These are phyloP conservation scores for Ogataea degrootiae DNA, from an alignment of 805 yeast species.

Conservation along the genomic window DNA sequence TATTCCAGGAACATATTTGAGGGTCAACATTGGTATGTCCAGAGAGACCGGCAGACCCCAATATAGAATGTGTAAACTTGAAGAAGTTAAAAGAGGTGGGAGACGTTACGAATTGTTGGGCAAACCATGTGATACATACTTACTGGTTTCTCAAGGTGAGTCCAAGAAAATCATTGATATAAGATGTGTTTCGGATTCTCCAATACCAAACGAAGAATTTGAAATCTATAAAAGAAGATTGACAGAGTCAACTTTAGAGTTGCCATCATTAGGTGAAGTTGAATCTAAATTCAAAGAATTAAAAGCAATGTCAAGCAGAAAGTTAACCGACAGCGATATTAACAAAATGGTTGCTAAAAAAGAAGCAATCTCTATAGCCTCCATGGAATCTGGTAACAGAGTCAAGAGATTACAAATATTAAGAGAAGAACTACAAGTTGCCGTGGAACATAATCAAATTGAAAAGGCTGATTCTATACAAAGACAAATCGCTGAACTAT, in stretches of 20 bases:
- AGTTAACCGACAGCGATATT: slow-evolving; percentile 67
- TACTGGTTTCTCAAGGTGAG: slow-evolving; percentile 78
- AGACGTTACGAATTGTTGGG: slow-evolving; percentile 39
- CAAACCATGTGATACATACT: slow-evolving; percentile 44
- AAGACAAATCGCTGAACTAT: slow-evolving; percentile 35
- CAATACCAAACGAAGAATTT: slow-evolving; percentile 67
- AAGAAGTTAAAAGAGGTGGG: slow-evolving; percentile 42
- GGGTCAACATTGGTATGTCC: slow-evolving; percentile 76
- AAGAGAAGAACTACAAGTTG: slow-evolving; percentile 70
- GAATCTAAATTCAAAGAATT: slow-evolving; percentile 62
- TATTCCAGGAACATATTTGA: slow-evolving; percentile 71
- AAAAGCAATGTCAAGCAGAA: slow-evolving; percentile 55
- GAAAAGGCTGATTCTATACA: slow-evolving; percentile 43
- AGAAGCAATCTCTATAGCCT: slow-evolving; percentile 50
- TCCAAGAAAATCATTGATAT: slow-evolving; percentile 72
- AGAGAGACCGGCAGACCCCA: slow-evolving; percentile 55
- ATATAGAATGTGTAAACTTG: slow-evolving; percentile 82
- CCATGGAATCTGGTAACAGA: slow-evolving; percentile 62
- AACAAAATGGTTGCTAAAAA: slow-evolving; percentile 75
- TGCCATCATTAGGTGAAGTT: slow-evolving; percentile 63
- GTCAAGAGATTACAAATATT: slow-evolving; percentile 70
- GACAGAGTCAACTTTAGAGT: slow-evolving; percentile 46
- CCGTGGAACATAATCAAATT: slow-evolving; percentile 52
- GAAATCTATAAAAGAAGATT: slow-evolving; percentile 61
- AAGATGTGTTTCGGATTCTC: slow-evolving; percentile 74